Conservation (phyloP, 371 early-diverging fungal species). For the Scutellospora calospora region DNA sequence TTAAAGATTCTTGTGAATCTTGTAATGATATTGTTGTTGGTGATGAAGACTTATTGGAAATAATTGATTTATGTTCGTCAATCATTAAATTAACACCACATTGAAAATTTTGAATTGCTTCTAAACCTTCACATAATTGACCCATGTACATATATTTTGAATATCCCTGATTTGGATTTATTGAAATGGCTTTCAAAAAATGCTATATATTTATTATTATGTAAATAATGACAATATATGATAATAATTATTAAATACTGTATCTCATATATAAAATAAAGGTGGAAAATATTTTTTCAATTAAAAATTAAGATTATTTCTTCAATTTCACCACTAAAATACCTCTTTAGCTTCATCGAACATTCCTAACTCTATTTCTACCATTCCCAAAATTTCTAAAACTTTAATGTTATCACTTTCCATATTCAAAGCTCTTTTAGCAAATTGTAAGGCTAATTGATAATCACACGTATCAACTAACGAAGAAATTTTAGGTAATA, state of each 20-base stretch:
- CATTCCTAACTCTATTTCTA: conserved; percentile 78
- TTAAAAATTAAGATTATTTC: not conserved
- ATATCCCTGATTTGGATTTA: conserved; percentile 74
- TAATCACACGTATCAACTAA: conserved; percentile 62
- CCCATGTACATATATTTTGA: conserved; percentile 92
- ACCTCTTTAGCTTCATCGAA: conserved; percentile 76
- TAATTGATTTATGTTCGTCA: conserved; percentile 53
- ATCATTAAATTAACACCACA: conserved; percentile 82
- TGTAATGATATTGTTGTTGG: not conserved
- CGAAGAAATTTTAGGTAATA: too few relatives aligned
- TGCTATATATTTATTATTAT: conserved; percentile 55
- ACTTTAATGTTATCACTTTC: conserved; percentile 71
- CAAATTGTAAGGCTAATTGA: conserved; percentile 75
- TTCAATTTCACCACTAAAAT: conserved; percentile 32
- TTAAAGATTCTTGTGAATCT: conserved; percentile 45
- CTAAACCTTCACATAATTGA: conserved; percentile 80
- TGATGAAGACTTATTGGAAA: conserved; percentile 28
- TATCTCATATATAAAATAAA: not conserved
- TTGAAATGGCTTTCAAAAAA: conserved; percentile 70
- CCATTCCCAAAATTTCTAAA: conserved; percentile 75
- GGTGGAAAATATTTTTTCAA: not conserved
- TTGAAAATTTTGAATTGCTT: conserved; percentile 82
- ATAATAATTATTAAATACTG: conserved; percentile 4
- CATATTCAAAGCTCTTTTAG: conserved; percentile 71
- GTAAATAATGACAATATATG: not conserved